Evolutionary conservation across 148 eudicot genomes (phyloP).

Genomic region (Suaeda aralocaspica): DNA sequence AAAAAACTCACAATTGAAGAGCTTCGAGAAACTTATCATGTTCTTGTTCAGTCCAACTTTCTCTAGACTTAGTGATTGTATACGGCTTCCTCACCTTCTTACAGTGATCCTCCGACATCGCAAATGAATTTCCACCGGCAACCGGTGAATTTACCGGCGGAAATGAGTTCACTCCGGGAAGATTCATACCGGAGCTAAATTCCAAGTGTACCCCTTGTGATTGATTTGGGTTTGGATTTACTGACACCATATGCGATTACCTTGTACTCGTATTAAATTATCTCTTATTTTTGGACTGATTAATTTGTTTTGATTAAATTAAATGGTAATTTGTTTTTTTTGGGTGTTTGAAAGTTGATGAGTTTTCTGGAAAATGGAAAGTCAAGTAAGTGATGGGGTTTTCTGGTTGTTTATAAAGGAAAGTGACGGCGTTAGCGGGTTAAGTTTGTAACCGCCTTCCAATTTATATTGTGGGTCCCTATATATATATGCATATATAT

Average conservation of each 20-base stretch:
- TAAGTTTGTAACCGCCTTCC: conserved; percentile 19
- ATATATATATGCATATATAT: too few species aligned
- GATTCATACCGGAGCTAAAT: conserved; percentile 22
- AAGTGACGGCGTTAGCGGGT: neutral
- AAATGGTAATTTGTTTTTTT: neutral
- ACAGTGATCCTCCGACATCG: conserved; percentile 31
- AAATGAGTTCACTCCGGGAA: conserved; percentile 29
- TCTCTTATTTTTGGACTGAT: neutral
- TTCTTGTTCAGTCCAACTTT: conserved; percentile 59
- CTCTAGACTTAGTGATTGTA: conserved; percentile 60
- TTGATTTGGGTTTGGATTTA: conserved; percentile 25
- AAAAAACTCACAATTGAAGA: conserved; percentile 43
- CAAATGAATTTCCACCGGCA: neutral
- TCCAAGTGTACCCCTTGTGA: conserved; percentile 29
- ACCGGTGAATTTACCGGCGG: conserved; percentile 16
- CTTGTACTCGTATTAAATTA: too few species aligned
- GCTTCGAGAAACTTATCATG: conserved; percentile 69
- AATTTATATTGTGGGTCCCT: neutral
- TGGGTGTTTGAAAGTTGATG: neutral
- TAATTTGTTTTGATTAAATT: neutral
- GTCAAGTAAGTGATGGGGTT: neutral
- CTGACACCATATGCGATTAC: conserved; percentile 30
- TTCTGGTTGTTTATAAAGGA: conserved; percentile 1
- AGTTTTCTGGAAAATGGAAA: conserved; percentile 6
- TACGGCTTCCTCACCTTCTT: conserved; percentile 58